Base-by-base conservation (phyloP, 352 stramenopile species). In the Phytophthora aleatoria region DNA sequence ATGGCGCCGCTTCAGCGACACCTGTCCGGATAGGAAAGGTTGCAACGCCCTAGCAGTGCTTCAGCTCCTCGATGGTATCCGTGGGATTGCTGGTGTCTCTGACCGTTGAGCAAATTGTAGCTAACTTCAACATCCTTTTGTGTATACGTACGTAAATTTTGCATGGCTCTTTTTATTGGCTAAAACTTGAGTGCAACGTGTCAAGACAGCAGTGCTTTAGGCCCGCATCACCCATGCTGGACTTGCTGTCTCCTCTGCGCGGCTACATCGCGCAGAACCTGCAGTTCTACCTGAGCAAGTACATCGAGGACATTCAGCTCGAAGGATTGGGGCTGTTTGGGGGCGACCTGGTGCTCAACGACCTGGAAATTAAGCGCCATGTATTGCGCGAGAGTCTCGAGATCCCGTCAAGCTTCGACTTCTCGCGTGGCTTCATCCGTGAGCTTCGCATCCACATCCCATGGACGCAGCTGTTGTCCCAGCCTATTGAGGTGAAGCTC, bases 231-330 rank as follows among this genome's bases (percentile, higher is more conserved):
- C 36, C 47, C 27, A 94, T 96, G 87, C 73, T 96, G 44, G 87
- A 96, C 70, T 79, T 94, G 68, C 71, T 96, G 55, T 96, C 87
- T 62, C 85, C 87, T 53, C 74, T 96, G 64, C 85, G 83, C 53
- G 82, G 86, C 30, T 94, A 94, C 68, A 90, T 96, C 60, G 86
- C 87, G 57, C 87, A 96, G 73, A 96, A 77, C 36, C 75, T 96
- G 54, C 87, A 96, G 73, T 94, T 92, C 60, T 94, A 94, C 59
- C 67, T 96, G 41, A 87, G 85, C 80, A 96, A 94, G 69, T 96
- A 96, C 80, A 91, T 96, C 50, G 84, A 96, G 63, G 86, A 86
- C 73, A 96, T 96, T 50, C 84, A 94, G 51, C 74, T 96, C 49
- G 87, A 96, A 64, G 83, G 87, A 5, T 69, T 96, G 35, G 87